phyloP scores from a whole-genome alignment of 176 grass and related monocot species.

The Oryza officinalis region DNA sequence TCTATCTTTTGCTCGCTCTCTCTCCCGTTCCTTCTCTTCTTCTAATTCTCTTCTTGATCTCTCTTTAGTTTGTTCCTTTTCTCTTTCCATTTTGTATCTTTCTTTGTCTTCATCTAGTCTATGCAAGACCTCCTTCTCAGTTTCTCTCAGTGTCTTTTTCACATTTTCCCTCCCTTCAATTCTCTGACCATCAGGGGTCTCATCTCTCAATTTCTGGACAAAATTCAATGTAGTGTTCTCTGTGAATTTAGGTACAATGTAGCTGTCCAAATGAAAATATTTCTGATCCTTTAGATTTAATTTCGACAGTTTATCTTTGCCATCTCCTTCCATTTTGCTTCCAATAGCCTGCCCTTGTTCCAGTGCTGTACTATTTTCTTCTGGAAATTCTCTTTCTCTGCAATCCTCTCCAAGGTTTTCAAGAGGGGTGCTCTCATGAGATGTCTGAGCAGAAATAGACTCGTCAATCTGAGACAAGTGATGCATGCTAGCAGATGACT shows the following conservation, averaged over 20 bases:
- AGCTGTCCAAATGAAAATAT: slow-evolving; percentile 6
- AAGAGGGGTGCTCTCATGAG: slow-evolving; percentile 31
- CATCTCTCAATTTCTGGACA: slow-evolving; percentile 41
- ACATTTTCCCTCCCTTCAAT: slow-evolving; percentile 44
- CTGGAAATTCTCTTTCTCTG: slow-evolving; percentile 28
- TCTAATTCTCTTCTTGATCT: slow-evolving; percentile 53
- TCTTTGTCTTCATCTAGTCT: slow-evolving; percentile 53
- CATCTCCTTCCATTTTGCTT: slow-evolving; percentile 32
- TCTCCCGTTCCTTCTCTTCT: slow-evolving; percentile 73
- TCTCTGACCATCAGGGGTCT: slow-evolving; percentile 30
- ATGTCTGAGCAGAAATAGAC: slow-evolving; percentile 3
- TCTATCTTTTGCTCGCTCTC: slow-evolving; percentile 90
- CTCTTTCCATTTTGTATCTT: slow-evolving; percentile 47
- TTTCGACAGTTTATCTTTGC: slow-evolving; percentile 7
- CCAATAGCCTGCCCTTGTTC: slow-evolving; percentile 34
- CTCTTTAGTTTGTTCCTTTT: slow-evolving; percentile 55
- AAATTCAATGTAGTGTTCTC: slow-evolving; percentile 38
- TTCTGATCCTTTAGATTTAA: slow-evolving; percentile 30
- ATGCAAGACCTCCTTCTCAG: slow-evolving; percentile 21
- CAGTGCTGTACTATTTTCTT: slow-evolving; percentile 6
- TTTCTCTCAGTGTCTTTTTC: slow-evolving; percentile 39
- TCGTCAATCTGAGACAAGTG: slow-evolving; percentile 33
- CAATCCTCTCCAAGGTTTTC: slow-evolving; percentile 32
- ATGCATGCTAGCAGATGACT: slow-evolving; percentile 27
- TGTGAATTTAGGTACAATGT: neutral